Evolutionary conservation across 2,329 filamentous ascomycete species (phyloP).

Genomic region (Neopestalotiopsis sp.): DNA sequence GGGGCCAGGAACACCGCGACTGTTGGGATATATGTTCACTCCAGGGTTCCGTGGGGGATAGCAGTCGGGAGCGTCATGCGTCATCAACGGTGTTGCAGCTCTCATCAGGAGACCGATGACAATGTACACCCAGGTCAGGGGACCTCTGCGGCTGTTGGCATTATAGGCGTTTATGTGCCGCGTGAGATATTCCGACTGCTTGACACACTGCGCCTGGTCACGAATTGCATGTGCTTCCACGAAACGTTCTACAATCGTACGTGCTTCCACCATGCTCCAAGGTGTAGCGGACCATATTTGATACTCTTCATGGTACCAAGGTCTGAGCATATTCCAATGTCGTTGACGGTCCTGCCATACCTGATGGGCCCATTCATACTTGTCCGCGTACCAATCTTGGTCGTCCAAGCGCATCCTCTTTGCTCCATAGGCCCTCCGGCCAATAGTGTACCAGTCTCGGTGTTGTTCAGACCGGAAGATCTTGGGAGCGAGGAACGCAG

Average conservation of each 20-base stretch:
- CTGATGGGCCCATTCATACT: neutral
- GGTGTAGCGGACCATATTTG: slow-evolving; percentile 14
- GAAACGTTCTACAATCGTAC: slow-evolving; percentile 16
- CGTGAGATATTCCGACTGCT: neutral
- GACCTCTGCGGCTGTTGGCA: neutral
- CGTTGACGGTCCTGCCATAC: neutral
- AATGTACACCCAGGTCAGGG: slow-evolving; percentile 8
- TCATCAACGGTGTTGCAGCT: slow-evolving; percentile 12
- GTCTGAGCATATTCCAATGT: slow-evolving; percentile 9
- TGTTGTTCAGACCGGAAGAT: slow-evolving; percentile 1
- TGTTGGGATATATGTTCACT: slow-evolving; percentile 7
- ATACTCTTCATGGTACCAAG: slow-evolving; percentile 19
- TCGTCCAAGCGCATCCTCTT: neutral
- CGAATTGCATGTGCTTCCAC: slow-evolving; percentile 11
- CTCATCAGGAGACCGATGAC: slow-evolving; percentile 19
- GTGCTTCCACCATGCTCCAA: slow-evolving; percentile 16
- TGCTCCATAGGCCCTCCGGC: neutral
- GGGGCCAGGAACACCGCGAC: neutral
- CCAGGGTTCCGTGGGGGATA: neutral
- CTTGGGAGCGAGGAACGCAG: neutral
- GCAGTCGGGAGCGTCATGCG: neutral
- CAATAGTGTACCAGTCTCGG: neutral
- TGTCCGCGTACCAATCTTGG: neutral
- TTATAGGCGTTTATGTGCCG: neutral
- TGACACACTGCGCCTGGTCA: slow-evolving; percentile 1